Conservation (phyloP, 331 rosid genomes). For the Pyracantha coccinea region DNA sequence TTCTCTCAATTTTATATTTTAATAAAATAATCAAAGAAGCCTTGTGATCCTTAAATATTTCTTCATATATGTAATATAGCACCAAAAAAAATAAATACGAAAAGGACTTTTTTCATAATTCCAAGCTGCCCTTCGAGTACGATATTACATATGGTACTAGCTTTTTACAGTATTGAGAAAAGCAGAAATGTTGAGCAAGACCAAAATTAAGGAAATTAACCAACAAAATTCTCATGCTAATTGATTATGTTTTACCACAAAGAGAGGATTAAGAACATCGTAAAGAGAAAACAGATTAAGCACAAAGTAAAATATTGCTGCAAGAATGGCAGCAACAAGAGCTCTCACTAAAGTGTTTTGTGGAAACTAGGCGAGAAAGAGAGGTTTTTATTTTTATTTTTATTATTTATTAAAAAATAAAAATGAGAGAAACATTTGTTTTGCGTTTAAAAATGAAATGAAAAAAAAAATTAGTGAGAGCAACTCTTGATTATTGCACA, state of each 20-base stretch:
- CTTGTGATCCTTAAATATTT: background rate
- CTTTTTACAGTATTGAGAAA: no score
- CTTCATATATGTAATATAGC: background rate
- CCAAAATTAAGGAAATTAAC: background rate
- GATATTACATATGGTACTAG: background rate
- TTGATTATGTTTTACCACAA: background rate
- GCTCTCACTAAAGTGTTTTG: conserved; percentile 11
- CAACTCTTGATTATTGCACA: background rate
- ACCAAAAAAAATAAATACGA: background rate
- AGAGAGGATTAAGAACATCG: conserved; percentile 15
- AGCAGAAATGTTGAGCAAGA: no score
- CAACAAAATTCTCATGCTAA: no score
- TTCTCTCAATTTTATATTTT: background rate
- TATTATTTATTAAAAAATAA: no score
- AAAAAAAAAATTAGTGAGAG: background rate
- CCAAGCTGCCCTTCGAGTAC: background rate
- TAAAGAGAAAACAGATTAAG: conserved; percentile 21
- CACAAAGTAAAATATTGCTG: conserved; percentile 24
- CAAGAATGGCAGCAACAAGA: conserved; percentile 26
- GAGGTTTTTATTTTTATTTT: background rate
- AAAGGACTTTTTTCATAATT: background rate
- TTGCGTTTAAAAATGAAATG: no score
- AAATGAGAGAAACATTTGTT: background rate
- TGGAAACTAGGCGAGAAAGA: background rate
- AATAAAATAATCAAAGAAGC: background rate